Evolutionary conservation across 2,329 filamentous ascomycete species (phyloP).

Genomic region (Catunica adiposa): DNA sequence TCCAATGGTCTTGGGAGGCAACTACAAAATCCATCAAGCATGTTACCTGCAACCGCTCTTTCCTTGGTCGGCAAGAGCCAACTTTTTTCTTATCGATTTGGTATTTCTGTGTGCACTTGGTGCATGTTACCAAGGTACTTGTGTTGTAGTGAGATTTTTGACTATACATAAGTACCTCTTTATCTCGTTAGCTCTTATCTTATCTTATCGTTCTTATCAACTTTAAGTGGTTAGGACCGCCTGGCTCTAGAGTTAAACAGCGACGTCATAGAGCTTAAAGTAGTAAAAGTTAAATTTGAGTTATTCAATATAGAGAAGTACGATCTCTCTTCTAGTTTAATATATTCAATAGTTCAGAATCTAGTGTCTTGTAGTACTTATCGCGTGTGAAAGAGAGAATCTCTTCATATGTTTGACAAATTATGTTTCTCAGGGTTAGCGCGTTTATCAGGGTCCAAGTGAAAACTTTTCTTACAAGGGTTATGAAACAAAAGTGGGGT

Average conservation of each 20-base stretch:
- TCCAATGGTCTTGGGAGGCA: not conserved
- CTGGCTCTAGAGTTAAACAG: not conserved
- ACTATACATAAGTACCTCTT: not conserved
- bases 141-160: not conserved
- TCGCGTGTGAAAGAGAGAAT: too few relatives aligned
- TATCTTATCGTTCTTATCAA: slow-evolving; percentile 11
- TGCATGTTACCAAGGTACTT: slow-evolving; percentile 6
- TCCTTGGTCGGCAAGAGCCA: slow-evolving; percentile 3
- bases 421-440: not conserved
- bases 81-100: slow-evolving; percentile 14
- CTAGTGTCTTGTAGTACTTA: too few relatives aligned
- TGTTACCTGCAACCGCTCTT: slow-evolving; percentile 4
- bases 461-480: slow-evolving; percentile 7
- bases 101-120: slow-evolving; percentile 12
- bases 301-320: not conserved
- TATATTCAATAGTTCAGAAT: too few relatives aligned
- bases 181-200: slow-evolving; percentile 5
- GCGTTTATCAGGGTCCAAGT: not conserved
- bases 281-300: not conserved
- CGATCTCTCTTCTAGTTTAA: not conserved
- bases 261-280: slow-evolving; percentile 9
- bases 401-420: too few relatives aligned
- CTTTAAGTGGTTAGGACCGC: not conserved
- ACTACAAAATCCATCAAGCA: slow-evolving; percentile 6
- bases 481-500: slow-evolving; percentile 2